Percentiles rank a stretch among this genome's conserved stretches.
Conservation (phyloP, 1,139 yeast genomes). For the Debaryomyces robertsiae region DNA sequence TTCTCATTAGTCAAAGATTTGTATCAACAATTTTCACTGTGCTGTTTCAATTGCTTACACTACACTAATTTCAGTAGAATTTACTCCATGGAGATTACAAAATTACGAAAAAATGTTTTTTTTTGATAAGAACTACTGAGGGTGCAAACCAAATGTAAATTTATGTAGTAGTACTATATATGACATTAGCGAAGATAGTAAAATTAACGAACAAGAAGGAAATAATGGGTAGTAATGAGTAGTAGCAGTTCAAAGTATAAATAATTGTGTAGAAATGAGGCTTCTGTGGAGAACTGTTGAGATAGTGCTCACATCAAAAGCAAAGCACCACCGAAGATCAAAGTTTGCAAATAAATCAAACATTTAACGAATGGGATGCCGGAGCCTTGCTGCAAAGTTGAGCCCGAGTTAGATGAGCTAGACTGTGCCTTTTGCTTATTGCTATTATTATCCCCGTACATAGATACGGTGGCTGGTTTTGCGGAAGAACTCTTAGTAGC, state of each 20-base stretch:
- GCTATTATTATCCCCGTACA: constrained; percentile 5
- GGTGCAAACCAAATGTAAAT: background rate
- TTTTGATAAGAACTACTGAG: background rate
- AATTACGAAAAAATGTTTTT: too few relatives aligned
- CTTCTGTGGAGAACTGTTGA: too few relatives aligned
- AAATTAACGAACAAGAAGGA: constrained; percentile 3
- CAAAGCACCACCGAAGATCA: constrained; percentile 26
- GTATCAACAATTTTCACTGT: too few relatives aligned
- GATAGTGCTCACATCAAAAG: constrained; percentile 13
- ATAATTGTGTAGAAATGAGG: background rate
- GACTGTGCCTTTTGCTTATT: constrained; percentile 8
- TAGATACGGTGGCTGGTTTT: constrained; percentile 12
- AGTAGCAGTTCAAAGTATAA: background rate
- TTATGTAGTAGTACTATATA: too few relatives aligned
- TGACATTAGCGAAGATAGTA: background rate
- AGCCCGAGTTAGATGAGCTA: constrained; percentile 16
- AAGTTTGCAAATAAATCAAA: constrained; percentile 21
- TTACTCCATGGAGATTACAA: too few relatives aligned
- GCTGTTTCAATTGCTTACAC: too few relatives aligned
- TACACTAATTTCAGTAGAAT: too few relatives aligned
- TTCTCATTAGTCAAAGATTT: constrained; percentile 2
- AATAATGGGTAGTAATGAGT: constrained; percentile 1
- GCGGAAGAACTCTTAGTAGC: constrained; percentile 8
- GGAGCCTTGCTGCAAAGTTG: constrained; percentile 11
- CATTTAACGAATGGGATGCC: constrained; percentile 19